phyloP scores from a whole-genome alignment of 1,139 yeast species.

The Saccharomycopsis crataegensis region DNA sequence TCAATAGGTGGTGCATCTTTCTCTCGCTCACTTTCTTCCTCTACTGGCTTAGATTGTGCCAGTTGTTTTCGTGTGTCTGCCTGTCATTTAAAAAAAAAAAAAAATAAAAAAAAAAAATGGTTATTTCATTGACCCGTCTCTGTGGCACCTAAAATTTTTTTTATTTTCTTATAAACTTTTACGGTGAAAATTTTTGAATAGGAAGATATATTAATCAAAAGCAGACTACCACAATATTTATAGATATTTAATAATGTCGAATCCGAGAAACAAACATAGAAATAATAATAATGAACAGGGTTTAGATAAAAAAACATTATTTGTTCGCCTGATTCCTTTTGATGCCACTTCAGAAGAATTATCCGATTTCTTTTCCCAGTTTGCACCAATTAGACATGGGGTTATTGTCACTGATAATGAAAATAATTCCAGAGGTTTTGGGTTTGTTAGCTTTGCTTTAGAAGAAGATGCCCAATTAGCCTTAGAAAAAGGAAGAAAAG shows the following conservation, averaged over 20 bases:
- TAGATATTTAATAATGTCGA: too few relatives aligned
- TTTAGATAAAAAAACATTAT: constrained; percentile 52
- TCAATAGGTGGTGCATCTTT: too few relatives aligned
- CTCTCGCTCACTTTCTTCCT: too few relatives aligned
- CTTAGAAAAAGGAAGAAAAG: constrained; percentile 38
- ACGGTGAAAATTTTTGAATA: background rate
- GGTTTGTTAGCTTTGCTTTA: constrained; percentile 83
- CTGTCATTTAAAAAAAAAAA: too few relatives aligned
- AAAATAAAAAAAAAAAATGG: too few relatives aligned
- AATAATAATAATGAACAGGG: constrained; percentile 1
- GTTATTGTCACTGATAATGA: constrained; percentile 78
- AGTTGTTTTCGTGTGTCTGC: too few relatives aligned
- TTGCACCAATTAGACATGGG: constrained; percentile 94
- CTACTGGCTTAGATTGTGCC: too few relatives aligned
- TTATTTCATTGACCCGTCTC: too few relatives aligned
- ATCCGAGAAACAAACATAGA: background rate
- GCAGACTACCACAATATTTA: too few relatives aligned
- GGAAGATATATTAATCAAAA: too few relatives aligned
- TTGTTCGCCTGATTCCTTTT: constrained; percentile 76
- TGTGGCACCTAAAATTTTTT: too few relatives aligned
- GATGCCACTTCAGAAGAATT: constrained; percentile 77
- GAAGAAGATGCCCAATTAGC: constrained; percentile 85
- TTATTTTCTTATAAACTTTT: too few relatives aligned
- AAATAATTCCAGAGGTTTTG: constrained; percentile 80
- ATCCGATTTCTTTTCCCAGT: constrained; percentile 77